Percentiles rank a stretch among this genome's conserved stretches.
Evolutionary conservation across 257 asterid genomes (phyloP).

Genomic region (Solanum pimpinellifolium): DNA sequence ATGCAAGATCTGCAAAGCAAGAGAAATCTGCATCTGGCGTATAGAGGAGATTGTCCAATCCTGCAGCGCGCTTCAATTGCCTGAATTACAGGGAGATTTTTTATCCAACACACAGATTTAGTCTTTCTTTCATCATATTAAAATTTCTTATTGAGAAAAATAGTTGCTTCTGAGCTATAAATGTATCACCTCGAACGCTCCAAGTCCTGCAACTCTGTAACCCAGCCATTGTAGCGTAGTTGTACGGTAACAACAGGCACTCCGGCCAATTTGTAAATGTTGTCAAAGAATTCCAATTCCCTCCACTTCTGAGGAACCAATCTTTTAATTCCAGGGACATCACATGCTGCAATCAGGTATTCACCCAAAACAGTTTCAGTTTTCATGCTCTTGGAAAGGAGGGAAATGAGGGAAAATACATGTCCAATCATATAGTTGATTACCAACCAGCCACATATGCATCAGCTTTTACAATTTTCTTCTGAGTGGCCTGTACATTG

Average conservation of each 20-base stretch:
- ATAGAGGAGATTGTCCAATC: slow-evolving; percentile 88
- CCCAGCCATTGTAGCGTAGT: slow-evolving; percentile 95
- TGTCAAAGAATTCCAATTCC: slow-evolving; percentile 76
- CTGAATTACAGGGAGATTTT: slow-evolving; percentile 18
- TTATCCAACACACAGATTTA: background rate
- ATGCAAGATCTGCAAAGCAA: slow-evolving; percentile 96
- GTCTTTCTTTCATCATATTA: background rate
- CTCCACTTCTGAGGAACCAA: slow-evolving; percentile 80
- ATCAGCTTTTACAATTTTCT: slow-evolving; percentile 79
- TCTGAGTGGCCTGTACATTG: slow-evolving; percentile 79
- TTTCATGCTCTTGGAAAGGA: background rate
- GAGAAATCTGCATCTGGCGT: slow-evolving; percentile 99
- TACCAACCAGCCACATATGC: slow-evolving; percentile 91
- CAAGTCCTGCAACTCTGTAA: slow-evolving; percentile 86
- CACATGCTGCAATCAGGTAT: slow-evolving; percentile 64
- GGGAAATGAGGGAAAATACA: slow-evolving; percentile 5
- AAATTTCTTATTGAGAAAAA: background rate
- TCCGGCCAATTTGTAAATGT: slow-evolving; percentile 82
- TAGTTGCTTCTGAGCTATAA: background rate
- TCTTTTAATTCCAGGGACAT: slow-evolving; percentile 95
- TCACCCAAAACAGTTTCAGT: background rate
- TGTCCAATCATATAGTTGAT: background rate
- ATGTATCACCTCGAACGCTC: slow-evolving; percentile 66
- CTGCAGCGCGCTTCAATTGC: slow-evolving; percentile 74
- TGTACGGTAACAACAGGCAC: slow-evolving; percentile 99